Percentiles rank a stretch among this genome's conserved stretches.
Evolutionary conservation across 1,284 basidiomycete genomes (phyloP).

Genomic region (Phylloporus gajari): DNA sequence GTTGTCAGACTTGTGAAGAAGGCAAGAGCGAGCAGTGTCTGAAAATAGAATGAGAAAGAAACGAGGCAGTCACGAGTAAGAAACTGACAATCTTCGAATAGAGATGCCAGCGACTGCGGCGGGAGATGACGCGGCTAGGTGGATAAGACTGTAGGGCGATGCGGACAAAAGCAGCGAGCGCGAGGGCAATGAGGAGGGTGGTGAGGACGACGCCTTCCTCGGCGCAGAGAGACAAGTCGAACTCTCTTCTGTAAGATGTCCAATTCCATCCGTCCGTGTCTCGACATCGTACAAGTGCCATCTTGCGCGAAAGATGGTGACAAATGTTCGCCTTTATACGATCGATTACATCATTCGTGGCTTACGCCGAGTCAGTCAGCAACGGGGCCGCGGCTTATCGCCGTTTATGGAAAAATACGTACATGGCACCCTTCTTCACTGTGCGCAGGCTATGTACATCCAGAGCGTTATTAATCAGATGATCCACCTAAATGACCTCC

Average conservation of each 20-base stretch:
- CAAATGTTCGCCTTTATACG: neutral
- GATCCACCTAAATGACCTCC: too few species aligned
- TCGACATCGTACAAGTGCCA: slow-evolving; percentile 45
- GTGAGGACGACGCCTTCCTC: neutral
- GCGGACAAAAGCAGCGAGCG: neutral
- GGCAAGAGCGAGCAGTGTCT: slow-evolving; percentile 41
- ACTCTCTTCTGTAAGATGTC: neutral
- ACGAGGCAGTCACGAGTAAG: neutral
- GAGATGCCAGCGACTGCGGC: neutral
- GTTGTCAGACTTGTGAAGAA: slow-evolving; percentile 54
- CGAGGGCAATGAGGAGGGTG: neutral
- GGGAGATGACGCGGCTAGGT: neutral
- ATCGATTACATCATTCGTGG: neutral
- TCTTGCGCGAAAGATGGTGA: neutral
- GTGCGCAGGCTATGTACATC: too few species aligned
- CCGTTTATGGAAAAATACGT: too few species aligned
- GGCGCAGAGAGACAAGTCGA: slow-evolving; percentile 3
- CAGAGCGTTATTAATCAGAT: too few species aligned
- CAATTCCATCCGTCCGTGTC: slow-evolving; percentile 11
- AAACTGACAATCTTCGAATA: neutral
- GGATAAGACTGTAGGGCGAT: neutral
- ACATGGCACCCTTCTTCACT: too few species aligned
- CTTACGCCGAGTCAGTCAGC: neutral
- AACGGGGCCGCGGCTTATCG: neutral
- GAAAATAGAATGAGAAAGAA: neutral